Conservation (phyloP, 1,284 basidiomycete species). For the Violaceomyces palustris region DNA sequence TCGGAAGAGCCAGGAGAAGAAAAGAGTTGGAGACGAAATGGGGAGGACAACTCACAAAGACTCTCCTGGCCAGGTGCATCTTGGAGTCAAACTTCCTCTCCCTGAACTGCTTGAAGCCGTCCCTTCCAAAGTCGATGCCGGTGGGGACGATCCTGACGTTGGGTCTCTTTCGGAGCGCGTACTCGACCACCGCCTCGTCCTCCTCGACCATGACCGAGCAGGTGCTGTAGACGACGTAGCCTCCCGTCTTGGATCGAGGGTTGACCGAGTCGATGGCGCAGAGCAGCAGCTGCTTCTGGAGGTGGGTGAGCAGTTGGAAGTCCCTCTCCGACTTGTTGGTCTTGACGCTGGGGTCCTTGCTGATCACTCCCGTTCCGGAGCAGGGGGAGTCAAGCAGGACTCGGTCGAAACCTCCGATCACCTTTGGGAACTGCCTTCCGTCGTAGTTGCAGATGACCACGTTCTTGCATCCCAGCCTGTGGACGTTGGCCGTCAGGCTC, state of each 20-base stretch:
- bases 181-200: conserved; percentile 96
- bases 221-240: conserved; percentile 94
- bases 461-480: conserved; percentile 95
- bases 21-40: conserved; percentile 61
- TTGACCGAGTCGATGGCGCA: conserved; percentile 96
- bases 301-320: conserved; percentile 79
- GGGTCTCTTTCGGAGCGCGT: conserved; percentile 94
- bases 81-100: conserved; percentile 81
- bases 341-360: conserved; percentile 95
- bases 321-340: conserved; percentile 96
- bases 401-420: conserved; percentile 96
- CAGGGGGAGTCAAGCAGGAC: conserved; percentile 96
- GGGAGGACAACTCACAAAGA: conserved; percentile 27
- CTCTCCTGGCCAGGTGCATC: conserved; percentile 56
- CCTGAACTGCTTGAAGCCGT: conserved; percentile 83
- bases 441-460: conserved; percentile 97
- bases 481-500: conserved; percentile 91
- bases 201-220: conserved; percentile 98
- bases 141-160: conserved; percentile 90
- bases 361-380: conserved; percentile 95
- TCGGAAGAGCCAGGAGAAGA: conserved; percentile 55
- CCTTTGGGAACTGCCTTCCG: conserved; percentile 96
- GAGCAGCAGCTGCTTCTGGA: conserved; percentile 96
- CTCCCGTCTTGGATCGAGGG: conserved; percentile 82
- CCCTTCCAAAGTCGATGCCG: conserved; percentile 85